phyloP scores from a whole-genome alignment of 2,329 filamentous ascomycete genomes.

The Dothideomycetes sp. region DNA sequence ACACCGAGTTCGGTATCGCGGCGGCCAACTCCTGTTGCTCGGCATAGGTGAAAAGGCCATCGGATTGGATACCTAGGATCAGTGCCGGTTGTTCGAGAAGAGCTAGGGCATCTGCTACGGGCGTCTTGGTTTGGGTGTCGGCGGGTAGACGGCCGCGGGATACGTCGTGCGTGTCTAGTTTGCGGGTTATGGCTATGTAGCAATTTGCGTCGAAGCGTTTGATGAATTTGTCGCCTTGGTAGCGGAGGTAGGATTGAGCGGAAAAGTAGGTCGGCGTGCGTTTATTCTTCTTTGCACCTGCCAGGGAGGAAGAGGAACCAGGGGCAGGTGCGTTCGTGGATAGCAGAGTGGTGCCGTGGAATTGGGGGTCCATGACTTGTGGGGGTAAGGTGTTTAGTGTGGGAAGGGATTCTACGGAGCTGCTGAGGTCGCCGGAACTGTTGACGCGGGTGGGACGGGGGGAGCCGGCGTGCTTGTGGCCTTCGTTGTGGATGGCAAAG shows the following conservation, averaged over 20 bases:
- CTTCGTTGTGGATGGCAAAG: constrained; percentile 45
- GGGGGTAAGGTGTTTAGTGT: constrained; percentile 16
- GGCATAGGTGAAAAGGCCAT: constrained; percentile 92
- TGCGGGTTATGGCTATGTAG: constrained; percentile 97
- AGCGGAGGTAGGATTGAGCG: constrained; percentile 91
- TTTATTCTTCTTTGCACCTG: constrained; percentile 27
- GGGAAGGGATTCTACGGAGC: constrained; percentile 19
- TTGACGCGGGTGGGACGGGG: constrained; percentile 35
- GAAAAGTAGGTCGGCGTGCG: constrained; percentile 75
- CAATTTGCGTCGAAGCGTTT: constrained; percentile 96
- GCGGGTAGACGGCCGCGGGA: constrained; percentile 56
- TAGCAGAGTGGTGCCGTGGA: constrained; percentile 33
- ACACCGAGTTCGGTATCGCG: constrained; percentile 63
- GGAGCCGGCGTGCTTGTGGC: constrained; percentile 39
- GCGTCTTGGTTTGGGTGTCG: constrained; percentile 32
- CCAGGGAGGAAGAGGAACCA: constrained; percentile 15
- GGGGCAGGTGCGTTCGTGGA: constrained; percentile 19
- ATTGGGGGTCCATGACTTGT: constrained; percentile 37
- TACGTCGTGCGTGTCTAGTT: constrained; percentile 94
- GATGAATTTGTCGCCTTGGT: constrained; percentile 94
- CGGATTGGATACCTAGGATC: constrained; percentile 88
- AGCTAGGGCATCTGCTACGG: constrained; percentile 63
- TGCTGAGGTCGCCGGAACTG: constrained; percentile 18
- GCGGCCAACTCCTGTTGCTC: constrained; percentile 89
- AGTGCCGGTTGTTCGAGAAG: constrained; percentile 82